Base-by-base conservation (phyloP, 2,329 filamentous ascomycete species). In the Exophiala oligosperma region DNA sequence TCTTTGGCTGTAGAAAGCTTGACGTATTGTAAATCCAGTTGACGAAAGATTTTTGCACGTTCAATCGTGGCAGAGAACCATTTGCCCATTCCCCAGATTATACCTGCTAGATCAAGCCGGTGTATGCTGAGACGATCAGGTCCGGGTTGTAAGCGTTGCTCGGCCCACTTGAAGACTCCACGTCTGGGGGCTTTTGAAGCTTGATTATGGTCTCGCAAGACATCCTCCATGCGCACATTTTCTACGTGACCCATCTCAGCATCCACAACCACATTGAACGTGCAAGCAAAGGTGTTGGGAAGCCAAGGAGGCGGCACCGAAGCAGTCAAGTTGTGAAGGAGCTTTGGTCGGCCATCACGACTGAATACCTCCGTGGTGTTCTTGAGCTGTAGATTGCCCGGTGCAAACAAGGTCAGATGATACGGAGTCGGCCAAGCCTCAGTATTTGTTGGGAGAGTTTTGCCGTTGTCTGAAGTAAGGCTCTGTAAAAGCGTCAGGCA, bases 71-170 rank as follows among this genome's bases (percentile, higher is more conserved):
- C 61, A 44, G 28, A 49, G 52, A 67, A 67, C 52, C 63, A 67
- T 49, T 57, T 51, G 8, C 65, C 66, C 9, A 66, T 53, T 12
- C 62, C 66, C 61, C 65, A 66, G 12, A 67, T 46, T 24, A 66
- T 23, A 1, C 57, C 61, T 26, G 58, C 61, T 3, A 66, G 50
- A 54, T 67, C 63, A 28, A 49, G 52, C 4, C 47, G 43, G 43
- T 66, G 60, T 2, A 67, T 29, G 24, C 26, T 3, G n/a, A 48
- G 46, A 29, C 24, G 28, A n/a, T 32, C 46, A n/a, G 23, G 54
- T 29, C 56, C 56, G 47, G 62, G 12, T 12, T 54, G 43, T 24
- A 67, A 52, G 14, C 64, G 57, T 6, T 44, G 49, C 8, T 52
- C 17, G 12, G 67, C 53, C 66, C 66, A 68, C 21, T 54, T 51